Conservation (phyloP, 768 basidiomycete genomes). For the Tulasnella sp. region DNA sequence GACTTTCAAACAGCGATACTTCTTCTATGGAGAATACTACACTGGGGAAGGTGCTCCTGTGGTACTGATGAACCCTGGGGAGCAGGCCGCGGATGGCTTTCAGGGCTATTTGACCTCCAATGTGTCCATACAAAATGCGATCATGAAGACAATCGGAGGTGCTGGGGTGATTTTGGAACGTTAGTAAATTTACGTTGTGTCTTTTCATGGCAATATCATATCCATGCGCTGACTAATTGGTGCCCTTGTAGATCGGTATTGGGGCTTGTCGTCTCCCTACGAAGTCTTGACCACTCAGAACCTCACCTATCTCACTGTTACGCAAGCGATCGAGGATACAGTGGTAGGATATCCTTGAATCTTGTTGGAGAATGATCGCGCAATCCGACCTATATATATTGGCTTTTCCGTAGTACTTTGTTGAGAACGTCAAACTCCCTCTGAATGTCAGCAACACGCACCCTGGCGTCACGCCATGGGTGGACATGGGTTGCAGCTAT, state of each 20-base stretch:
- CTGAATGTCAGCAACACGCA: background rate
- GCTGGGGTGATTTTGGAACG: constrained; percentile 14
- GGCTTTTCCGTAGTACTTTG: constrained; percentile 3
- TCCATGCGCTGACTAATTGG: background rate
- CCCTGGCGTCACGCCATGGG: background rate
- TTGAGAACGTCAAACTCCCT: constrained; percentile 11
- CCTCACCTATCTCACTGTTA: background rate
- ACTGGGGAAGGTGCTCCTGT: constrained; percentile 7
- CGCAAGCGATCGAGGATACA: background rate
- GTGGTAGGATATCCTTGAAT: background rate
- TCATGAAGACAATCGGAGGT: constrained; percentile 10
- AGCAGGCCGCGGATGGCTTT: constrained; percentile 8
- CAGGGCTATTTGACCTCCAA: background rate
- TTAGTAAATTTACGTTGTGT: background rate
- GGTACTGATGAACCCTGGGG: constrained; percentile 12
- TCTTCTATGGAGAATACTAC: constrained; percentile 6
- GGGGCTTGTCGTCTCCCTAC: constrained; percentile 7
- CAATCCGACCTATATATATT: background rate
- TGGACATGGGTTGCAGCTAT: constrained; percentile 11
- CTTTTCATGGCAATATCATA: background rate
- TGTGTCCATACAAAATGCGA: background rate
- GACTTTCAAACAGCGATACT: constrained; percentile 19
- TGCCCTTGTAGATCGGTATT: constrained; percentile 8
- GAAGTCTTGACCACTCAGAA: background rate
- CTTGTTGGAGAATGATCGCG: too few relatives aligned